A percentile compares a stretch with the other conserved stretches of the same genome.
Conservation (phyloP, 1,284 basidiomycete species). For the Ustilago tritici region DNA sequence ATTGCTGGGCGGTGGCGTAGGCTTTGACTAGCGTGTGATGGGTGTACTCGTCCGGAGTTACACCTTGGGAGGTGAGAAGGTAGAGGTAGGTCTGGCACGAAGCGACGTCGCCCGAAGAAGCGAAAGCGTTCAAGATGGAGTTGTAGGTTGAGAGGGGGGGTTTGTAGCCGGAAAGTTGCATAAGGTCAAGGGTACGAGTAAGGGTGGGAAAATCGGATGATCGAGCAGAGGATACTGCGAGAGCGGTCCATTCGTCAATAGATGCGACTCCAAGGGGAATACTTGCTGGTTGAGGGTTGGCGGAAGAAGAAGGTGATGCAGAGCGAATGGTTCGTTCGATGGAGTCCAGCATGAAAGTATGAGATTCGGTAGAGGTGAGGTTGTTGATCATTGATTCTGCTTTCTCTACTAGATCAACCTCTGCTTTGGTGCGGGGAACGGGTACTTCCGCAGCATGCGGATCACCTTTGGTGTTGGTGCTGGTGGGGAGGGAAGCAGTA, state of each 20-base stretch:
- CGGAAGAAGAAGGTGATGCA: constrained; percentile 9
- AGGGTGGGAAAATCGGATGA: constrained; percentile 34
- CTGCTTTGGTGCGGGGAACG: neutral
- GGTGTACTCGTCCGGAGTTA: constrained; percentile 46
- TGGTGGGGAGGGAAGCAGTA: neutral
- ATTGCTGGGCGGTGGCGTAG: constrained; percentile 36
- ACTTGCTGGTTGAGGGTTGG: neutral
- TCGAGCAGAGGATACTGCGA: constrained; percentile 52
- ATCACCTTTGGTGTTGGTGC: neutral
- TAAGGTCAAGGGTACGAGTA: constrained; percentile 31
- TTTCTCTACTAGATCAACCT: constrained; percentile 13
- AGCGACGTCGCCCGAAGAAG: constrained; percentile 72
- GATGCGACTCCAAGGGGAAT: constrained; percentile 47
- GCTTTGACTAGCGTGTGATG: constrained; percentile 62
- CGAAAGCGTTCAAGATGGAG: constrained; percentile 73
- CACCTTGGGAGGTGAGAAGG: constrained; percentile 29
- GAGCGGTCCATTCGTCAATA: constrained; percentile 53
- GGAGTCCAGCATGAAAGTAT: constrained; percentile 36
- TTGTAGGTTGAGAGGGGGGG: constrained; percentile 59
- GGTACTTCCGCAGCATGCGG: neutral
- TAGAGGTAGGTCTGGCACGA: constrained; percentile 40
- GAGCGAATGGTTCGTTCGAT: constrained; percentile 33
- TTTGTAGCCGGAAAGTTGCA: constrained; percentile 39
- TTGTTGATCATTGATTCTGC: constrained; percentile 41
- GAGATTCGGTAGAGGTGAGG: constrained; percentile 24